Evolutionary conservation across 2,329 filamentous ascomycete genomes (phyloP).

Genomic region (Neofusicoccum sp.): DNA sequence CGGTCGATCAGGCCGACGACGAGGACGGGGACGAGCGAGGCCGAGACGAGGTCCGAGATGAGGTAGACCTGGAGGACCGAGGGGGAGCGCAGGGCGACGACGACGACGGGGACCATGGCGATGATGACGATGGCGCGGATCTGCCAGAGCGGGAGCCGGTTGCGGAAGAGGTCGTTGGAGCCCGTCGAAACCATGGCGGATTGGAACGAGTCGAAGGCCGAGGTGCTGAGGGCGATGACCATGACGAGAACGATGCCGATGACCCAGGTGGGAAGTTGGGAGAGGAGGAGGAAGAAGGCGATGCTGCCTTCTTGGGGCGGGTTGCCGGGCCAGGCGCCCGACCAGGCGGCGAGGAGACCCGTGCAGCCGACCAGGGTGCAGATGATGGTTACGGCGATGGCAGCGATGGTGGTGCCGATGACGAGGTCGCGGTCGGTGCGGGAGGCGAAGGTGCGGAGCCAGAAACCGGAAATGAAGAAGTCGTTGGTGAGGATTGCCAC

Average conservation of each 20-base stretch:
- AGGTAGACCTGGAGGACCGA: constrained; percentile 80
- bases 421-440: constrained; percentile 51
- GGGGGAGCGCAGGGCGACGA: constrained; percentile 73
- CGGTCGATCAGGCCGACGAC: constrained; percentile 69
- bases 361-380: constrained; percentile 72
- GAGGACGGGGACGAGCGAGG: constrained; percentile 73
- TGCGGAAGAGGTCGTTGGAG: constrained; percentile 83
- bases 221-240: constrained; percentile 74
- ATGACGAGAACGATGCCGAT: constrained; percentile 80
- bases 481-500: constrained; percentile 81
- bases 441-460: constrained; percentile 50
- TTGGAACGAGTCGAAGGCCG: constrained; percentile 79
- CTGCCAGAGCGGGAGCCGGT: constrained; percentile 74
- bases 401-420: constrained; percentile 72
- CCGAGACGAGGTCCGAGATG: constrained; percentile 78
- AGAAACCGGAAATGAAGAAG: constrained; percentile 84
- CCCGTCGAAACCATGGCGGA: constrained; percentile 83
- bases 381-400: constrained; percentile 66
- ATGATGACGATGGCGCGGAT: constrained; percentile 71
- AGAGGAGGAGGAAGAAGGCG: constrained; percentile 75
- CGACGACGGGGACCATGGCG: constrained; percentile 72
- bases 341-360: constrained; percentile 76
- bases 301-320: constrained; percentile 58
- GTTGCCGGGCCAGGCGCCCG: constrained; percentile 57
- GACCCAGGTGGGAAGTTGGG: constrained; percentile 76